A percentile compares a stretch with the other conserved stretches of the same genome.
Conservation (phyloP, 1,139 yeast species). For the Zygoascus hellenicus region DNA sequence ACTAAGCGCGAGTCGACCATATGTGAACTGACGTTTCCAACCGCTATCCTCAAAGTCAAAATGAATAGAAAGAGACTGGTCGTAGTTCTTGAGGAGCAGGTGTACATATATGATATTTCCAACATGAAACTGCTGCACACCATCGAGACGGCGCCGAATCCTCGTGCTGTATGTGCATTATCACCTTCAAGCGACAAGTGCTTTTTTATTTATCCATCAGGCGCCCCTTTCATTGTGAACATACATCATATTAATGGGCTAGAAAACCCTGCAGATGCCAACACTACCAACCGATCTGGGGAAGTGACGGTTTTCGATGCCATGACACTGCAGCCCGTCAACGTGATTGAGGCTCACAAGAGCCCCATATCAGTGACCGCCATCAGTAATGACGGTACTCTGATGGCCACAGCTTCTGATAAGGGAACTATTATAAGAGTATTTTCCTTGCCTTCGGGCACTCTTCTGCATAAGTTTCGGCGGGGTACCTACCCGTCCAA, state of each 20-base stretch:
- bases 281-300: slow-evolving; percentile 46
- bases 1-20: slow-evolving; percentile 65
- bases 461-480: slow-evolving; percentile 80
- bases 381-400: slow-evolving; percentile 71
- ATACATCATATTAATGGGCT: slow-evolving; percentile 5
- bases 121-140: slow-evolving; percentile 86
- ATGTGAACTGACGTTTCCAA: slow-evolving; percentile 86
- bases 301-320: slow-evolving; percentile 86
- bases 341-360: slow-evolving; percentile 91
- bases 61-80: slow-evolving; percentile 69
- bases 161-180: slow-evolving; percentile 48
- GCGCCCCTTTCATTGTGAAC: slow-evolving; percentile 34
- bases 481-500: slow-evolving; percentile 92
- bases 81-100: slow-evolving; percentile 76
- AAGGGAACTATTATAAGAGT: slow-evolving; percentile 91
- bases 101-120: slow-evolving; percentile 81
- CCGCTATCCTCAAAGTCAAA: slow-evolving; percentile 70
- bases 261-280: slow-evolving; percentile 11
- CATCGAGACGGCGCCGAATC: slow-evolving; percentile 75
- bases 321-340: slow-evolving; percentile 68
- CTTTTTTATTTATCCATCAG: slow-evolving; percentile 84
- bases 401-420: slow-evolving; percentile 90
- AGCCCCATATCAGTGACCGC: slow-evolving; percentile 75
- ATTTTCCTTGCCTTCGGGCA: slow-evolving; percentile 77
- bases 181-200: slow-evolving; percentile 61